Conservation (phyloP, 805 yeast genomes). For the Saturnispora serradocipensis region DNA sequence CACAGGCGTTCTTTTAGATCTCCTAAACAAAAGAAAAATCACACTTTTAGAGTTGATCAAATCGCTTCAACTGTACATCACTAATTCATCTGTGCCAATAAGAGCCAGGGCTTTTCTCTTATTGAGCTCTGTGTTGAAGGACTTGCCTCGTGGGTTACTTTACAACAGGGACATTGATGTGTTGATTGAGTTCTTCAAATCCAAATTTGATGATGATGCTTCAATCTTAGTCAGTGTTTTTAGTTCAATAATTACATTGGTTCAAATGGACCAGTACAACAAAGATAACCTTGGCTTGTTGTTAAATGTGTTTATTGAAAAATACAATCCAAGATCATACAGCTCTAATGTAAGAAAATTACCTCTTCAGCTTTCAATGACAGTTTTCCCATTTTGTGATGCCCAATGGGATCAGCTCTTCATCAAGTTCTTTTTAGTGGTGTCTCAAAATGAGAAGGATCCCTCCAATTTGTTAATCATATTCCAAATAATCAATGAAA, state of each 20-base stretch:
- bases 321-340: slow-evolving; percentile 47
- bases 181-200: slow-evolving; percentile 46
- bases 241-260: slow-evolving; percentile 43
- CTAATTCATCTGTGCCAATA: slow-evolving; percentile 35
- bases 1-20: not conserved
- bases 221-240: slow-evolving; percentile 43
- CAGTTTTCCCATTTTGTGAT: not conserved
- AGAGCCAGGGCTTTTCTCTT: slow-evolving; percentile 35
- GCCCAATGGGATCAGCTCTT: slow-evolving; percentile 27
- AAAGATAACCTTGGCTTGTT: slow-evolving; percentile 30
- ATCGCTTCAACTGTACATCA: slow-evolving; percentile 30
- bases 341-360: slow-evolving; percentile 54
- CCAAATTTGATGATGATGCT: slow-evolving; percentile 56
- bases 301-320: slow-evolving; percentile 27
- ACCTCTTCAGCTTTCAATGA: slow-evolving; percentile 32
- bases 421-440: slow-evolving; percentile 49
- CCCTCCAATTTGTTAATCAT: slow-evolving; percentile 77
- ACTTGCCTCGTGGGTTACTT: slow-evolving; percentile 20
- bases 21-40: slow-evolving; percentile 6
- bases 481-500: slow-evolving; percentile 43
- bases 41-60: slow-evolving; percentile 11
- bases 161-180: slow-evolving; percentile 41
- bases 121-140: slow-evolving; percentile 29
- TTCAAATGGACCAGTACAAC: slow-evolving; percentile 41
- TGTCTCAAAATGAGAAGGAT: slow-evolving; percentile 87